Base-by-base conservation (phyloP, 2,329 filamentous ascomycete genomes). In the Aspergillus sp. region DNA sequence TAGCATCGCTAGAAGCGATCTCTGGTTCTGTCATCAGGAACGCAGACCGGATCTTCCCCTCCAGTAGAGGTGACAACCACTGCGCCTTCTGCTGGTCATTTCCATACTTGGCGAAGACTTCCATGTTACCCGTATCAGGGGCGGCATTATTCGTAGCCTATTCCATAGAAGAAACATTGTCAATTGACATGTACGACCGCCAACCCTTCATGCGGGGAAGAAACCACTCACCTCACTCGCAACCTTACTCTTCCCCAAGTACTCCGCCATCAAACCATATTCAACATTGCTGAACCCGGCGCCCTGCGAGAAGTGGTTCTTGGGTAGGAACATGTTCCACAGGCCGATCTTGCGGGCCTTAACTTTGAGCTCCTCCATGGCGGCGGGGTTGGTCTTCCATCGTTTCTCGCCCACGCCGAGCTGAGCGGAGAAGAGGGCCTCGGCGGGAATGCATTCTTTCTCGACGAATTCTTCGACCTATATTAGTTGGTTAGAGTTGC, bases 251-350 rank as follows among this genome's bases (percentile, higher is more conserved):
- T 91, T 93, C 63, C 95, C 95, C 67, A 98, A 81, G 79, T 91
- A 90, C 80, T 99, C 95, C 17, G 95, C 95, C 93, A 98, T 99
- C 68, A 99, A 80, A 12, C 93, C 95, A 73, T 99, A 99, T 78
- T 99, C 95, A 62, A 99, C 82, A 77, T 98, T 99, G 59, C 87
- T 91, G 80, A 91, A 97, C 35, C 95, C 95, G 23, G 93, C 92
- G 1, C 92, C 96, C 79, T 97, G 91, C 75, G 89, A 91, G 83
- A 97, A 98, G 79, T 97, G 93, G 68, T 88, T 92, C 80, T 90
- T 93, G 64, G 95, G 91, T 66, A 99, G 78, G 82, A 99, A 99
- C 88, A 99, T 90, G 79, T 99, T 99, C 95, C 95, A 99, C 46
- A 99, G 82, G 1, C 93, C 95, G 24, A 96, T 84, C 66, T 89